Percentiles rank a stretch among this genome's conserved stretches.
phyloP scores from a whole-genome alignment of 1,284 basidiomycete species.

The Sporisorium graminicola region DNA sequence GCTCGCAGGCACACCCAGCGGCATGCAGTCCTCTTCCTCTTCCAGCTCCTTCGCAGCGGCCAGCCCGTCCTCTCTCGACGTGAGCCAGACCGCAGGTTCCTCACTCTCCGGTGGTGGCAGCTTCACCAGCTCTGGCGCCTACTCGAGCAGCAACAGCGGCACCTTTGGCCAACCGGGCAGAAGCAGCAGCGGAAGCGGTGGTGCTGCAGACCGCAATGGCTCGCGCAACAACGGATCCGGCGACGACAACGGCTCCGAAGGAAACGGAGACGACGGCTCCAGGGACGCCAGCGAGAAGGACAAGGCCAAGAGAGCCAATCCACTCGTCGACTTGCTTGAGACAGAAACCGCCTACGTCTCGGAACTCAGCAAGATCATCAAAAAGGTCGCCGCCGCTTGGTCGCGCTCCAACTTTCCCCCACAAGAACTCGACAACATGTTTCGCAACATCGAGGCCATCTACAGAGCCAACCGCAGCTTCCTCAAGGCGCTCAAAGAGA shows the following conservation, averaged over 20 bases:
- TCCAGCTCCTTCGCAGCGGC: constrained; percentile 14
- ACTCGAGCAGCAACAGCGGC: constrained; percentile 21
- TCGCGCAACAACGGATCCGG: constrained; percentile 21
- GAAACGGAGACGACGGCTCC: constrained; percentile 30
- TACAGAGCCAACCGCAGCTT: constrained; percentile 90
- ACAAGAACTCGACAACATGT: constrained; percentile 90
- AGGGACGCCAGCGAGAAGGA: constrained; percentile 37
- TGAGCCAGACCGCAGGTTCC: constrained; percentile 35
- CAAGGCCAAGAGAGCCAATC: constrained; percentile 74
- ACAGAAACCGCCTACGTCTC: constrained; percentile 95
- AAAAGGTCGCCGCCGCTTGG: constrained; percentile 98
- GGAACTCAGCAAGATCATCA: constrained; percentile 87
- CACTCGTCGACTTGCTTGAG: constrained; percentile 90
- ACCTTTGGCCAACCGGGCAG: constrained; percentile 3
- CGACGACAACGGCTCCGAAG: constrained; percentile 34
- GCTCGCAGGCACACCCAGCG: constrained; percentile 25
- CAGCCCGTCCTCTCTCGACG: constrained; percentile 24
- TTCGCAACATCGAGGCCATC: constrained; percentile 88
- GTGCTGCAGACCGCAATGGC: constrained; percentile 10
- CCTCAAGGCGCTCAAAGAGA: constrained; percentile 83
- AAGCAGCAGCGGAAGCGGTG: constrained; percentile 13
- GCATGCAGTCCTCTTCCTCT: constrained; percentile 17
- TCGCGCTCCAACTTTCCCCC: constrained; percentile 94
- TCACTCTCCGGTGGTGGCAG: constrained; percentile 19
- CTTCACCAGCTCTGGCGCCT: constrained; percentile 23